These are phyloP conservation scores for Nemophila menziesii DNA, from an alignment of 257 asterid species.

Conservation along the genomic window DNA sequence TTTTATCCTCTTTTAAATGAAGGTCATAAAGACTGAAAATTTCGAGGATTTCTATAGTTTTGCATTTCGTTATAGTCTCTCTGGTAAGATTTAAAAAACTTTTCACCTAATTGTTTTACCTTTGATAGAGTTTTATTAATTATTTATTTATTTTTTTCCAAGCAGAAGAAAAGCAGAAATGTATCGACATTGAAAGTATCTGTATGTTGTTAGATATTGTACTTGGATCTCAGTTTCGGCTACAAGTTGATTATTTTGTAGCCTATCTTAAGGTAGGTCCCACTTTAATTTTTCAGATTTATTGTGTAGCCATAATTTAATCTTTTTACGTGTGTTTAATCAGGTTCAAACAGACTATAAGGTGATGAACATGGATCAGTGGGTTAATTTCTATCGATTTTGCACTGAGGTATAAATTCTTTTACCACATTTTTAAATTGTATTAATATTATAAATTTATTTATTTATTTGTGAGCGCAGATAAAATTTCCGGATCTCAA, in stretches of 20 bases:
- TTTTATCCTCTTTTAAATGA: slow-evolving; percentile 13
- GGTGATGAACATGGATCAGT: slow-evolving; percentile 84
- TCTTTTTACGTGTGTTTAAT: slow-evolving; percentile 5
- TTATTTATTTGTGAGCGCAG: slow-evolving; percentile 15
- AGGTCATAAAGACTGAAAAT: slow-evolving; percentile 54
- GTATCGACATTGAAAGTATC: slow-evolving; percentile 57
- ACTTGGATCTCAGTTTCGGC: slow-evolving; percentile 43
- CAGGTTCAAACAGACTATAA: slow-evolving; percentile 71
- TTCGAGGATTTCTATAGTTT: slow-evolving; percentile 55
- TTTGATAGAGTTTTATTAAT: neutral
- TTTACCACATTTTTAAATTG: too few relatives aligned
- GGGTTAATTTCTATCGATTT: slow-evolving; percentile 75
- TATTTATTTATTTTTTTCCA: slow-evolving; percentile 14
- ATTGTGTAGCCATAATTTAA: slow-evolving; percentile 4
- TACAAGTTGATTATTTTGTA: slow-evolving; percentile 49
- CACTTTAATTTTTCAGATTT: slow-evolving; percentile 6
- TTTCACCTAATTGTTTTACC: neutral
- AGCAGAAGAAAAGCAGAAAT: slow-evolving; percentile 76
- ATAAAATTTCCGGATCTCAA: slow-evolving; percentile 26
- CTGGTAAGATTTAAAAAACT: slow-evolving; percentile 40
- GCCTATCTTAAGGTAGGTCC: slow-evolving; percentile 57
- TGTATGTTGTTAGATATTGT: slow-evolving; percentile 65
- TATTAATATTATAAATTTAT: too few relatives aligned
- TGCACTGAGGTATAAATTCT: slow-evolving; percentile 63
- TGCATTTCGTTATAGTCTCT: slow-evolving; percentile 62